Conservation (phyloP, 768 basidiomycete species). For the Scleroderma bovista region DNA sequence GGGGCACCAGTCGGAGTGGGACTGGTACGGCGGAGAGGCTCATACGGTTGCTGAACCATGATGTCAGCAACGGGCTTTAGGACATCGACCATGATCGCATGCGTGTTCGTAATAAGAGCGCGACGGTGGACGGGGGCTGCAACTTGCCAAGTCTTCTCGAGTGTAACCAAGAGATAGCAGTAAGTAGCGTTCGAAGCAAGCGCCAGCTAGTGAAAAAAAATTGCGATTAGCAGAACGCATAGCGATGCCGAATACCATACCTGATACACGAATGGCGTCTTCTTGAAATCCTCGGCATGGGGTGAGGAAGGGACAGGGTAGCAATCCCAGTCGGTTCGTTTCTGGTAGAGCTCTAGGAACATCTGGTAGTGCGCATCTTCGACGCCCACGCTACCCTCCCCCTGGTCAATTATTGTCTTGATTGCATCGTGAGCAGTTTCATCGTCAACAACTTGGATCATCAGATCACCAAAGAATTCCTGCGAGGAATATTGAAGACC, state of each 20-base stretch:
- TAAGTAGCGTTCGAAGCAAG: conserved; percentile 13
- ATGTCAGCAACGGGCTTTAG: conserved; percentile 4
- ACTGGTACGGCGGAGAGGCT: too few species aligned
- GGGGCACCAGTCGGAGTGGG: conserved; percentile 5
- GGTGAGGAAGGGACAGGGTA: conserved; percentile 4
- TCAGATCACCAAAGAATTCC: conserved; percentile 10
- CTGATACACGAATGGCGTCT: background rate
- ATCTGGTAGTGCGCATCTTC: conserved; percentile 13
- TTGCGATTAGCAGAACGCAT: background rate
- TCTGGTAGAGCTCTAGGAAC: conserved; percentile 12
- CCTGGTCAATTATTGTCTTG: conserved; percentile 14
- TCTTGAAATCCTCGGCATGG: conserved; percentile 2
- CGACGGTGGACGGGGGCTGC: conserved; percentile 2
- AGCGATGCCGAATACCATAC: background rate
- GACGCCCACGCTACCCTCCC: conserved; percentile 14
- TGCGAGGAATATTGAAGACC: conserved; percentile 7
- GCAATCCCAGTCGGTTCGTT: conserved; percentile 7
- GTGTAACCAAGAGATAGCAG: conserved; percentile 14
- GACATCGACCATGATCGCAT: conserved; percentile 11
- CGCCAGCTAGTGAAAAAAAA: conserved; percentile 7
- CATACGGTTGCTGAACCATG: conserved; percentile 8
- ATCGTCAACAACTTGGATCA: conserved; percentile 9
- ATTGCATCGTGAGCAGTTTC: conserved; percentile 9
- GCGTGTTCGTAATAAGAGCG: conserved; percentile 5
- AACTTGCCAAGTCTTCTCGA: conserved; percentile 9